phyloP scores from a whole-genome alignment of 805 yeast species.

The Yamadazyma phyllophila region DNA sequence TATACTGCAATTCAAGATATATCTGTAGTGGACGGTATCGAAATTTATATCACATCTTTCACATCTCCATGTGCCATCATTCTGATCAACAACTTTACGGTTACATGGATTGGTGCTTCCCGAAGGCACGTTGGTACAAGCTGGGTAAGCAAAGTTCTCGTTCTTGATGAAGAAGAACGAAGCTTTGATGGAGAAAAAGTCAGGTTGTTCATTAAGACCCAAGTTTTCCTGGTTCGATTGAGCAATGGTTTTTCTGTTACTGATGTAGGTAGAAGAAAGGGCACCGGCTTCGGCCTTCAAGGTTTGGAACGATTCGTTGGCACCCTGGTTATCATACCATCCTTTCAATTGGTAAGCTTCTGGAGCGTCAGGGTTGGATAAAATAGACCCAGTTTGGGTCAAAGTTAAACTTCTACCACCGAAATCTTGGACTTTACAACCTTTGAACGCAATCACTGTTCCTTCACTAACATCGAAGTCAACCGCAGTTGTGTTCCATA shows the following conservation, averaged over 20 bases:
- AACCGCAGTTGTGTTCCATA: constrained; percentile 88
- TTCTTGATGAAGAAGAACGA: constrained; percentile 67
- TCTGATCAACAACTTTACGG: constrained; percentile 75
- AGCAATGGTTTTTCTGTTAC: constrained; percentile 62
- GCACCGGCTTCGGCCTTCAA: constrained; percentile 53
- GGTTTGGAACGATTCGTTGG: constrained; percentile 56
- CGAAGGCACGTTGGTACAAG: constrained; percentile 61
- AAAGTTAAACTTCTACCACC: constrained; percentile 82
- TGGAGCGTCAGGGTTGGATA: constrained; percentile 81
- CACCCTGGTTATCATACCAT: constrained; percentile 88
- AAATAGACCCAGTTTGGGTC: constrained; percentile 72
- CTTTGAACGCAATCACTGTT: constrained; percentile 87
- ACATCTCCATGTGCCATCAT: constrained; percentile 82
- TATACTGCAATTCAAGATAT: constrained; percentile 71
- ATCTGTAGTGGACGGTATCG: constrained; percentile 73
- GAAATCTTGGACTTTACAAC: constrained; percentile 84
- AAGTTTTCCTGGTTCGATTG: constrained; percentile 65
- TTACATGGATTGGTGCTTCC: constrained; percentile 48
- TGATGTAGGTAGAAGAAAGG: constrained; percentile 37
- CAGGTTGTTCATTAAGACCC: constrained; percentile 77
- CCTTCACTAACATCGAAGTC: constrained; percentile 74
- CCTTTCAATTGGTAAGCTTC: constrained; percentile 89
- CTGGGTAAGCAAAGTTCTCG: constrained; percentile 84
- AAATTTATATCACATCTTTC: constrained; percentile 80
- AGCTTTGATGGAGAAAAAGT: constrained; percentile 74